Evolutionary conservation across 1,139 yeast genomes (phyloP).

Genomic region (Pichia sp.): DNA sequence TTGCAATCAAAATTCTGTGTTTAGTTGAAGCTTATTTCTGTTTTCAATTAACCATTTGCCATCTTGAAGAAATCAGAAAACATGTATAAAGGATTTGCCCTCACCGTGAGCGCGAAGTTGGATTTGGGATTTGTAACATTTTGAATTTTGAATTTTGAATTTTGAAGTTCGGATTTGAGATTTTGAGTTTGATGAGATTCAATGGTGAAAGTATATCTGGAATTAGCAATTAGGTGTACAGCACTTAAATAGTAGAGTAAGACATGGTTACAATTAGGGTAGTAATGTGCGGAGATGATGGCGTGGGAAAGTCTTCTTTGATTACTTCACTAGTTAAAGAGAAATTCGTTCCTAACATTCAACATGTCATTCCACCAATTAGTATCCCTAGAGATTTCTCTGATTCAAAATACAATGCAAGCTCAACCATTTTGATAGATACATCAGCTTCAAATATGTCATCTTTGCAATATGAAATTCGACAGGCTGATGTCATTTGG

Average conservation of each 20-base stretch:
- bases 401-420: slow-evolving; percentile 53
- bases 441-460: slow-evolving; percentile 64
- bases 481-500: slow-evolving; percentile 89
- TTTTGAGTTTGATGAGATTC: too few species aligned
- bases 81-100: background rate
- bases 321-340: slow-evolving; percentile 79
- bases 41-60: background rate
- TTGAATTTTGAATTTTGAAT: too few species aligned
- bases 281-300: slow-evolving; percentile 95
- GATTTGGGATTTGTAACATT: background rate
- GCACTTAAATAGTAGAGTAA: background rate
- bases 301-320: slow-evolving; percentile 75
- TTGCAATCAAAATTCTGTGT: background rate
- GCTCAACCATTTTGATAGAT: slow-evolving; percentile 68
- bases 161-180: too few species aligned
- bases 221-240: background rate
- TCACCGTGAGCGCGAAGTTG: background rate
- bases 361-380: slow-evolving; percentile 73
- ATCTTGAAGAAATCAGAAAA: background rate
- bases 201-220: too few species aligned
- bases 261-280: slow-evolving; percentile 48
- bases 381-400: slow-evolving; percentile 67
- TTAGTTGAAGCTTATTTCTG: background rate
- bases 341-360: slow-evolving; percentile 65
- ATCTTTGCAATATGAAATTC: slow-evolving; percentile 62